Base-by-base conservation (phyloP, 345 rosid genomes). In the Euphorbia lathyris region DNA sequence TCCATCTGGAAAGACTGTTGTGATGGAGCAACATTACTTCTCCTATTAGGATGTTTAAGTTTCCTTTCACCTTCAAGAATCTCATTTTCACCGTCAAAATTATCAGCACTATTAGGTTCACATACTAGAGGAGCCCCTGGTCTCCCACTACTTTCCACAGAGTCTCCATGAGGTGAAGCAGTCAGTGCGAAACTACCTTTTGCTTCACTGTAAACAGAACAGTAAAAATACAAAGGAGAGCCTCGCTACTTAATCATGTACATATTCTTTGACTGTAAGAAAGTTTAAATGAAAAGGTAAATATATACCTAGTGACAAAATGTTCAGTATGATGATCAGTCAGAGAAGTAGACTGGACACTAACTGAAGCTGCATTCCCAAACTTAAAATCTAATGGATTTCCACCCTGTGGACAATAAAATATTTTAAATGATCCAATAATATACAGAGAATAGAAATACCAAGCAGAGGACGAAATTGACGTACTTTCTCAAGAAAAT, bases 381-480 rank as follows among this genome's bases (percentile, higher is more conserved):
- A 86, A 89, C 83, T 89, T 92, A 77, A 90, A 96, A 79, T 96
- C 99, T 84, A 96, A 84, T 62, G 99, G 99, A 86, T 96, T 88
- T 72, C 99, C 99, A 38, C 99, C 98, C 99, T 96, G 86, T 73
- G 77, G 74, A 74, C 12, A 78, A 77, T 38, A 60, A 72, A 55
- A 61, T 70, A 40, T 69, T 66, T 47, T 52, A 59, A 47, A 47
- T 51, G 4, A 74, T 25, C n/a, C 40, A 42, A 78, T 57, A 34
- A 72, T 16, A 52, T 12, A 67, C 70, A 69, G 26, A 57, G 72
- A 38, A 38, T 45, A 9, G 23, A 71, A 72, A 72, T n/a, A 55
- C 26, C 61, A 77, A 77, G 66, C 51, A 63, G 51, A 51, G 58
- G 63, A 69, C 57, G 55, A 69, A 36, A 66, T 56, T 72, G 45